phyloP scores from a whole-genome alignment of 441 rosid genomes.

The Pelargonium citronellum region DNA sequence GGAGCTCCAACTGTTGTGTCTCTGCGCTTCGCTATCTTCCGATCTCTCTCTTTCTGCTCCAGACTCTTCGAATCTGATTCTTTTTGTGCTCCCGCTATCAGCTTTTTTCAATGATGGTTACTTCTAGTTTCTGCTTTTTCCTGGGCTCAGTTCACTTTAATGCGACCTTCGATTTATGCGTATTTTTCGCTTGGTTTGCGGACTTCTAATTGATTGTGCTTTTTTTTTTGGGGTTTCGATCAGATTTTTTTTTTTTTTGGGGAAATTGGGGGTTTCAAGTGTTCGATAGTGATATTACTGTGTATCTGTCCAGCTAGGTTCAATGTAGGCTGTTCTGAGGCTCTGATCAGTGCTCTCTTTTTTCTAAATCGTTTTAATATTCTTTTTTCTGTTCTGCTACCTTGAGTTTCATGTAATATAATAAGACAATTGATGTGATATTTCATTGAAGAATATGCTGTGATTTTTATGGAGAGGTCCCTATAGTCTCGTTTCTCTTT shows the following conservation, averaged over 20 bases:
- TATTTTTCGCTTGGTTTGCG: not conserved
- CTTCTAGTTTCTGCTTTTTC: not conserved
- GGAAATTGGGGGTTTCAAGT: not conserved
- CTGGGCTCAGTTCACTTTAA: not conserved
- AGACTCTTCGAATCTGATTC: constrained; percentile 27
- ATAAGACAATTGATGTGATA: constrained; percentile 37
- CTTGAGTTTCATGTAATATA: not conserved
- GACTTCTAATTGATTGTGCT: not conserved
- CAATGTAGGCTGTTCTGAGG: not conserved
- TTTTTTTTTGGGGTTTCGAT: not conserved
- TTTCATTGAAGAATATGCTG: constrained; percentile 25
- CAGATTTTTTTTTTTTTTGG: not conserved
- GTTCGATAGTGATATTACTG: not conserved
- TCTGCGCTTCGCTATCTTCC: constrained; percentile 15
- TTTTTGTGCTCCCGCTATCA: constrained; percentile 19
- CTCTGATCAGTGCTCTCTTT: not conserved
- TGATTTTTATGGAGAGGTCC: constrained; percentile 24
- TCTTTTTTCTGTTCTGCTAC: not conserved
- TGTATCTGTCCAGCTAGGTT: not conserved
- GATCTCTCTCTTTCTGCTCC: constrained; percentile 27
- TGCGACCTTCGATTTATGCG: not conserved
- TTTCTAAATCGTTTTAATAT: not conserved
- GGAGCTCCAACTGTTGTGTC: not conserved
- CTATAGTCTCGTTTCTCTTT: constrained; percentile 15
- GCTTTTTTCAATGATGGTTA: constrained; percentile 19